These are phyloP conservation scores for Nakazawaea laoshanensis DNA, from an alignment of 805 yeast genomes.

Conservation along the genomic window DNA sequence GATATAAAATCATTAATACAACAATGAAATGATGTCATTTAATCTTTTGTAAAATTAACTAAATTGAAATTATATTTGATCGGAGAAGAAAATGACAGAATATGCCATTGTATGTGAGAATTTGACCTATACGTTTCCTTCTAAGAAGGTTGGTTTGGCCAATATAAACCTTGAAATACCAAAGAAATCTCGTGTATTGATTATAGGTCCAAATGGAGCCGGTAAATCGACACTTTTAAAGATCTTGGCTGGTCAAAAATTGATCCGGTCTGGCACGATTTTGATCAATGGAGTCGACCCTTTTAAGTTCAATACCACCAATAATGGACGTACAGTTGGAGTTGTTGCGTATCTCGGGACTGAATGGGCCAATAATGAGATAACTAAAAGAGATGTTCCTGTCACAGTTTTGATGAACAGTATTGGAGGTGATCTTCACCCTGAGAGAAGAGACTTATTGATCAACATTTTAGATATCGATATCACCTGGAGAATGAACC, in stretches of 20 bases:
- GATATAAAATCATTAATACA: constrained; percentile 35
- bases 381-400: constrained; percentile 86
- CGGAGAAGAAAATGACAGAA: not conserved
- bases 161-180: constrained; percentile 55
- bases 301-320: constrained; percentile 30
- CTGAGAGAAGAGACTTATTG: constrained; percentile 70
- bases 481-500: constrained; percentile 85
- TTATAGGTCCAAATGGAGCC: constrained; percentile 95
- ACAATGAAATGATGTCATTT: not conserved
- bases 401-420: constrained; percentile 72
- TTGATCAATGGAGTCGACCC: constrained; percentile 82
- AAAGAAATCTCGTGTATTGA: constrained; percentile 65
- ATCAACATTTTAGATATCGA: constrained; percentile 79
- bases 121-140: constrained; percentile 63
- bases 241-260: constrained; percentile 84
- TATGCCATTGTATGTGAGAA: constrained; percentile 53
- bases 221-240: constrained; percentile 87
- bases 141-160: constrained; percentile 56
- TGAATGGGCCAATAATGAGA: constrained; percentile 92
- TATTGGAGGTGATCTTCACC: constrained; percentile 67
- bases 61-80: too few relatives aligned
- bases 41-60: not conserved
- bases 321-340: constrained; percentile 12
- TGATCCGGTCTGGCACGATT: constrained; percentile 66
- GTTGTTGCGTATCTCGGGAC: constrained; percentile 77